phyloP scores from a whole-genome alignment of 768 basidiomycete species.

The Russula sp. region DNA sequence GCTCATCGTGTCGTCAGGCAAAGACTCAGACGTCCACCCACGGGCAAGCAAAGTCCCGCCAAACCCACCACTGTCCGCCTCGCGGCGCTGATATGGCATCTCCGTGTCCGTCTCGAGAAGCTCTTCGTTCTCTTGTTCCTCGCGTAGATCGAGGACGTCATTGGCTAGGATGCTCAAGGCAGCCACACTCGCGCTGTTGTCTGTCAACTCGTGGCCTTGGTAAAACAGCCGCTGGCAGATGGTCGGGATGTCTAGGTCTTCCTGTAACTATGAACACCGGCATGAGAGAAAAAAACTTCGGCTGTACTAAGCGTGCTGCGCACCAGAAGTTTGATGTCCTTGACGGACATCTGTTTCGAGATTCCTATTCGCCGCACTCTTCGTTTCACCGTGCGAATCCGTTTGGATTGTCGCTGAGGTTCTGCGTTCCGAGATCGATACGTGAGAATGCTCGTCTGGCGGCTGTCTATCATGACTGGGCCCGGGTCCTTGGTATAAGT shows the following conservation, averaged over 20 bases:
- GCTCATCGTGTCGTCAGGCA: constrained; percentile 27
- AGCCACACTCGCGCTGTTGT: constrained; percentile 51
- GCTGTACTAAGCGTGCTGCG: constrained; percentile 30
- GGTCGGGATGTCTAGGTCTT: constrained; percentile 62
- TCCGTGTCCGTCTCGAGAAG: constrained; percentile 47
- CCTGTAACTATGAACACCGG: constrained; percentile 49
- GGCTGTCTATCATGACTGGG: constrained; percentile 13
- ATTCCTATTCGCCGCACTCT: constrained; percentile 55
- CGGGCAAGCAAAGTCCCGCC: constrained; percentile 66
- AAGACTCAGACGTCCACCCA: constrained; percentile 37
- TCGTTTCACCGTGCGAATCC: constrained; percentile 56
- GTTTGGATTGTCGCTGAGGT: constrained; percentile 59
- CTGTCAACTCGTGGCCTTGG: constrained; percentile 58
- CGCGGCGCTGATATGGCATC: constrained; percentile 42
- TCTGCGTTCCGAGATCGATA: constrained; percentile 45
- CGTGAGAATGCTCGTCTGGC: constrained; percentile 34
- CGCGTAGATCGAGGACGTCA: constrained; percentile 63
- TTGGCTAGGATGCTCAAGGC: constrained; percentile 57
- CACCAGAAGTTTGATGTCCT: constrained; percentile 75
- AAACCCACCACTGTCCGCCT: constrained; percentile 66
- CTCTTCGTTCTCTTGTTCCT: constrained; percentile 60
- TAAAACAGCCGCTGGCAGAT: constrained; percentile 73
- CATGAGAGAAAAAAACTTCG: constrained; percentile 7
- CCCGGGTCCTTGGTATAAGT: constrained; percentile 33
- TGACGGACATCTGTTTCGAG: constrained; percentile 64